Percentiles rank a stretch among this genome's conserved stretches.
Conservation (phyloP, 768 basidiomycete genomes). For the Phaeolepiota aurea region DNA sequence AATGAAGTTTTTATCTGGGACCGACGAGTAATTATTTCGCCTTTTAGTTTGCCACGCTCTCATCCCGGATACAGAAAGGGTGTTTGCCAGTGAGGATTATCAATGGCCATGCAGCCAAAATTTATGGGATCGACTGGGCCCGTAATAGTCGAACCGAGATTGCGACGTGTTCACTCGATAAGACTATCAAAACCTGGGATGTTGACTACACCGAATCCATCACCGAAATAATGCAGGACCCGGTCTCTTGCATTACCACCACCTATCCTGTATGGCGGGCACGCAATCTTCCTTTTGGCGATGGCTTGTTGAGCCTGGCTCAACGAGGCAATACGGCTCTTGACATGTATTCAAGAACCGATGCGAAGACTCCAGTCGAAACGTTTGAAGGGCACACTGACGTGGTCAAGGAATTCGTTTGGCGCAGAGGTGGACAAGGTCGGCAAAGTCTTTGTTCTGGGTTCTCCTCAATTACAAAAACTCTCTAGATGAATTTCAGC, state of each 20-base stretch:
- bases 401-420: conserved; percentile 97
- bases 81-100: conserved; percentile 73
- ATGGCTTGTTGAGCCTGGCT: conserved; percentile 79
- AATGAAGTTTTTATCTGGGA: conserved; percentile 93
- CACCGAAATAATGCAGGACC: conserved; percentile 17
- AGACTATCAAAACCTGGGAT: conserved; percentile 86
- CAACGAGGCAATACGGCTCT: conserved; percentile 80
- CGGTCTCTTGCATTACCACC: conserved; percentile 54
- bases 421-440: conserved; percentile 68
- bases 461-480: not conserved
- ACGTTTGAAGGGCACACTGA: conserved; percentile 84
- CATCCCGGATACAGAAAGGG: conserved; percentile 62
- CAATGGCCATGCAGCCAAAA: conserved; percentile 80
- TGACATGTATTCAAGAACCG: conserved; percentile 66
- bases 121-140: conserved; percentile 98
- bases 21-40: conserved; percentile 52
- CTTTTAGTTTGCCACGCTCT: not conserved
- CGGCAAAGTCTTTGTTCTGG: conserved; percentile 7
- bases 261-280: conserved; percentile 94
- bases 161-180: conserved; percentile 92
- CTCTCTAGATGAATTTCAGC: conserved; percentile 42
- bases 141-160: conserved; percentile 66
- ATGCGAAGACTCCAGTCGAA: conserved; percentile 45
- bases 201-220: conserved; percentile 21
- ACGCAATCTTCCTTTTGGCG: conserved; percentile 84